These are phyloP conservation scores for Ogataea parapolymorpha DNA, from an alignment of 805 yeast species.

Conservation along the genomic window DNA sequence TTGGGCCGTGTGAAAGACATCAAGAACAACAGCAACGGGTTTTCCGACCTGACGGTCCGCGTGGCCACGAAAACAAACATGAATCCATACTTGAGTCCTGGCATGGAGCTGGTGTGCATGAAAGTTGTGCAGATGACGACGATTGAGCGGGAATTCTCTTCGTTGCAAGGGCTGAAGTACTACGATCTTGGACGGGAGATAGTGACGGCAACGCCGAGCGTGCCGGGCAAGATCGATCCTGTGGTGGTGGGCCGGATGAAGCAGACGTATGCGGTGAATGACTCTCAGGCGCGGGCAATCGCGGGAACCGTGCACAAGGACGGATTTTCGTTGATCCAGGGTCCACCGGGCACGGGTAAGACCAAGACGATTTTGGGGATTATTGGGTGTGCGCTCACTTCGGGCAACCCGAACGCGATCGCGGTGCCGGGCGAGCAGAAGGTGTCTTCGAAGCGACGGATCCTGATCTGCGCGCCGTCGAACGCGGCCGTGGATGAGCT, in stretches of 20 bases:
- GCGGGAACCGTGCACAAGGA: conserved; percentile 59
- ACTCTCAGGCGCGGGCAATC: conserved; percentile 90
- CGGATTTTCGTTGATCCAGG: conserved; percentile 92
- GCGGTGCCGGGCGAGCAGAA: conserved; percentile 11
- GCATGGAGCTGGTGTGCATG: conserved; percentile 62
- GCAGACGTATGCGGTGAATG: conserved; percentile 59
- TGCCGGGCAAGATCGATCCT: conserved; percentile 35
- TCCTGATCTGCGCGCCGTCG: conserved; percentile 94
- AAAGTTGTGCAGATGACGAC: conserved; percentile 85
- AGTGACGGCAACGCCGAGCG: conserved; percentile 59
- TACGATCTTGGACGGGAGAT: conserved; percentile 74
- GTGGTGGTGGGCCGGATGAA: conserved; percentile 43
- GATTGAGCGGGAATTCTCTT: conserved; percentile 86
- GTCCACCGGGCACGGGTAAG: conserved; percentile 99
- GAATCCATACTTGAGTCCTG: conserved; percentile 57
- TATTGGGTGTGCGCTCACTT: conserved; percentile 68
- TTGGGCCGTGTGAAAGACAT: conserved; percentile 78
- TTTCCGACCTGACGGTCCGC: conserved; percentile 70
- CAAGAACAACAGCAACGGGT: conserved; percentile 62
- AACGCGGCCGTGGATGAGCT: conserved; percentile 98
- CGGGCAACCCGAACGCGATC: conserved; percentile 13
- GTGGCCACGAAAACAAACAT: conserved; percentile 53
- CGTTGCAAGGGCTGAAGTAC: conserved; percentile 76
- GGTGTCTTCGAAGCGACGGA: conserved; percentile 41
- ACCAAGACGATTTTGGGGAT: conserved; percentile 95